A percentile compares a stretch with the other conserved stretches of the same genome.
Conservation (phyloP, 2,329 filamentous ascomycete species). For the Penicillium occitanis region DNA sequence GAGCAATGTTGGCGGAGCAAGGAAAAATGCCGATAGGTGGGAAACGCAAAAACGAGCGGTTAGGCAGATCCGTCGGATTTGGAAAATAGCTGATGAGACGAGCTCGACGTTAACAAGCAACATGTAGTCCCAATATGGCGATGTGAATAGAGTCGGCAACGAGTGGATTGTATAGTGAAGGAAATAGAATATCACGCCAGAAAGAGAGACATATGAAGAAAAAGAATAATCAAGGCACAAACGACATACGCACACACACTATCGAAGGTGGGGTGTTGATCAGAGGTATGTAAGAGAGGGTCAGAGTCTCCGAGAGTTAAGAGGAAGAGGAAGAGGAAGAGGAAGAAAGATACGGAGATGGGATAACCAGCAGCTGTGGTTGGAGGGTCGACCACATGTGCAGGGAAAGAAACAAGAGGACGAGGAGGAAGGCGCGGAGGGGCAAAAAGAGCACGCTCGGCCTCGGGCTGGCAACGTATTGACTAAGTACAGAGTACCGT, state of each 20-base stretch:
- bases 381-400: not conserved
- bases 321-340: not conserved
- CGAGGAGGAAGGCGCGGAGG: slow-evolving; percentile 8
- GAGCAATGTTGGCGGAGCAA: not conserved
- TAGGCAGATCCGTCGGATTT: not conserved
- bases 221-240: not conserved
- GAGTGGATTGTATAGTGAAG: not conserved
- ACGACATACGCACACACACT: not conserved
- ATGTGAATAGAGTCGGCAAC: not conserved
- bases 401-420: not conserved
- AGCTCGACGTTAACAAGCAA: not conserved
- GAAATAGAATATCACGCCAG: not conserved
- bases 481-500: too few species aligned
- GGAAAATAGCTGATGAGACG: not conserved
- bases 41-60: not conserved
- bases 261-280: not conserved
- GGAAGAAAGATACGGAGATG: not conserved
- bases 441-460: not conserved
- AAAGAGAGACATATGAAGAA: not conserved
- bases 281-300: slow-evolving; percentile 5
- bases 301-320: not conserved
- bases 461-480: not conserved
- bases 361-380: not conserved
- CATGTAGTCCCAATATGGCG: not conserved
- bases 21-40: slow-evolving; percentile 7